Evolutionary conservation across 2,329 filamentous ascomycete species (phyloP), one percentile per base, ranked within the genome.

Genomic region (Didymella arachidicola): DNA sequence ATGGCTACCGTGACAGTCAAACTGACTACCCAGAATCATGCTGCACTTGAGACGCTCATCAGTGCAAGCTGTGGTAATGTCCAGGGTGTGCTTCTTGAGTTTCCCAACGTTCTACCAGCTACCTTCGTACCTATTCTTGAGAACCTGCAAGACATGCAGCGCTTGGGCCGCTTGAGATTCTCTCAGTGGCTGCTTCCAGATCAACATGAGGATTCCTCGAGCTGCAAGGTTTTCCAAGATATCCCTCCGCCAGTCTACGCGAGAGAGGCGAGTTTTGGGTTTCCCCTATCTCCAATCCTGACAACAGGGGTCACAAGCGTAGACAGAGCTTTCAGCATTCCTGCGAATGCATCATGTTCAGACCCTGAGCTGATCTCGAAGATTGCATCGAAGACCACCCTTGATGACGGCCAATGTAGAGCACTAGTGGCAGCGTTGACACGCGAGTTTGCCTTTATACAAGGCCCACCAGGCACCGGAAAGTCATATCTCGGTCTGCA

Each of bases 381-480:
- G 4, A 44, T 72, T 1, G 61, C 62, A 6, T 14, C 16, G 1
- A 47, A 46, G 7, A 70, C 67, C 0, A 56, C 53, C 2, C 79
- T 91, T 0, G 87, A 90, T 61, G 55, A 66, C 10, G 77, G 74
- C 2, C 81, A 83, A 64, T 81, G 82, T 4, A 57, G 64, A 4
- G 85, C 86, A 1, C 71, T 90, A 0, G 62, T 88, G 0, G 75
- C 81, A 18, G 80, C 85, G 2, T 72, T 91, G 0, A 79, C 77
- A 0, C 79, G 81, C 1, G 80, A 81, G 32, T 72, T 89, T 8
- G 83, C 86, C 1, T 77, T 90, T 4, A 88, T 90, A 11, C 88
- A 91, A 75, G 89, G 89, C 0, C 89, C 89, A 0, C 89, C 89
- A 0, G 89, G 89, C 0, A 91, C 89, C 0, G 89, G 89, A 0